These are phyloP conservation scores for Pseudogymnoascus sp. DNA, from an alignment of 2,329 filamentous ascomycete species.

Conservation along the genomic window DNA sequence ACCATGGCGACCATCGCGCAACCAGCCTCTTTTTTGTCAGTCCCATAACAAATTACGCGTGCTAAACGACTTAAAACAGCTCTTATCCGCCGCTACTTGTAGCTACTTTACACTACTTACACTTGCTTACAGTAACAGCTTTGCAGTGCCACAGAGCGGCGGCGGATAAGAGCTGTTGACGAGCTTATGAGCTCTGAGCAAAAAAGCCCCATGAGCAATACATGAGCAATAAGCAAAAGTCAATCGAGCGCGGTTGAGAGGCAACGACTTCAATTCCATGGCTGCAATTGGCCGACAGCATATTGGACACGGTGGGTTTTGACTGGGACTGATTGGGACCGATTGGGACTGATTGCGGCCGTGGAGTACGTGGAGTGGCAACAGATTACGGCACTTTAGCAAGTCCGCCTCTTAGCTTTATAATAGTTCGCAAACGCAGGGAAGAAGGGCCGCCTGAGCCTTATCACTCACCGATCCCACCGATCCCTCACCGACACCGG, in stretches of 20 bases:
- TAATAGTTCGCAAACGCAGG: background rate
- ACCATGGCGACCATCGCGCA: background rate
- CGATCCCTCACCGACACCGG: constrained; percentile 6
- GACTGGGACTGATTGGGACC: constrained; percentile 4
- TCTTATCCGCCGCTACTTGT: constrained; percentile 7
- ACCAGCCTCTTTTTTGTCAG: background rate
- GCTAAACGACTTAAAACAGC: background rate
- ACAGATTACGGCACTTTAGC: background rate
- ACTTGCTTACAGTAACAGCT: background rate
- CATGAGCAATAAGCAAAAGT: constrained; percentile 5
- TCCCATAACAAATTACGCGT: background rate
- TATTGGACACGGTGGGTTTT: constrained; percentile 3
- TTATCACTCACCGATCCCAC: constrained; percentile 1
- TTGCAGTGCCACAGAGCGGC: background rate
- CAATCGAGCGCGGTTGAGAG: background rate
- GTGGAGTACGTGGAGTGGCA: background rate
- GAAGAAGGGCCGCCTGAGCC: constrained; percentile 7
- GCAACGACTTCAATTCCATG: background rate
- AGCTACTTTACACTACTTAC: background rate
- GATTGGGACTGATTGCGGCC: constrained; percentile 1
- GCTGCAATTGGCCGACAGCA: background rate
- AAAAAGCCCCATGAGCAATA: background rate
- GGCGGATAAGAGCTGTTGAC: constrained; percentile 4
- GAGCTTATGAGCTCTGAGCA: constrained; percentile 2
- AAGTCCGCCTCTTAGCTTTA: background rate